Evolutionary conservation across 345 rosid genomes (phyloP), one percentile per base, ranked within the genome.

Genomic region (Gossypium longicalyx): DNA sequence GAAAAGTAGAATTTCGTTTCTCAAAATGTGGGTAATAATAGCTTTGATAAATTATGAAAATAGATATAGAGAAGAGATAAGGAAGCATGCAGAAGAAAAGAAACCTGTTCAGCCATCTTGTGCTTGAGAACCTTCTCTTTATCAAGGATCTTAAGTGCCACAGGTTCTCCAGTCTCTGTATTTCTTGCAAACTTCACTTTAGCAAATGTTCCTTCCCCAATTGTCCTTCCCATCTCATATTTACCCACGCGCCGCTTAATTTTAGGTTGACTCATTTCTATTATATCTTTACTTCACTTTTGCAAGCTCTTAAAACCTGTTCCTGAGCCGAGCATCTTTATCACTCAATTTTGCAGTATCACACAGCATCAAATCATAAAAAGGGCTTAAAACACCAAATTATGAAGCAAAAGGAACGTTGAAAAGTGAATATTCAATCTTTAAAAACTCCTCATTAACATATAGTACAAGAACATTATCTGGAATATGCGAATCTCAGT

Each of bases 151-250:
- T 95, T 95, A 77, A 95, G 82, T 71, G 99, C 99, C 19, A 95
- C 99, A 15, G 90, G 83, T n/a, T 92, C 93, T 22, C 93, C 92
- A 0, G 93, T 95, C 81, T 91, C 91, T 6, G 96, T 90, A 74
- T 92, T 95, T 75, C 91, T 87, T 1, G 98, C 99, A 81, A 90
- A 95, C 87, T 89, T 95, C 57, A 95, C 98, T 86, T 95, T 95
- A 10, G 98, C 99, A 84, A 95, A 95, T 70, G 99, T 85, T 66
- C 99, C 98, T 79, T 95, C 99, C 0, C 99, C 99, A 76, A 95
- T 89, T 29, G 98, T 95, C 84, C 98, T 88, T 73, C 99, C 99
- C 57, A 95, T 83, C 74, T 95, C 99, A 82, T 90, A 95, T 80
- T 88, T 92, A 23, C 99, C 99, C 34, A 95, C 94, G 22, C 88